Evolutionary conservation across 208 protist species (phyloP), one percentile per base, ranked within the genome.

Genomic region (Wallacemonas collosoma): DNA sequence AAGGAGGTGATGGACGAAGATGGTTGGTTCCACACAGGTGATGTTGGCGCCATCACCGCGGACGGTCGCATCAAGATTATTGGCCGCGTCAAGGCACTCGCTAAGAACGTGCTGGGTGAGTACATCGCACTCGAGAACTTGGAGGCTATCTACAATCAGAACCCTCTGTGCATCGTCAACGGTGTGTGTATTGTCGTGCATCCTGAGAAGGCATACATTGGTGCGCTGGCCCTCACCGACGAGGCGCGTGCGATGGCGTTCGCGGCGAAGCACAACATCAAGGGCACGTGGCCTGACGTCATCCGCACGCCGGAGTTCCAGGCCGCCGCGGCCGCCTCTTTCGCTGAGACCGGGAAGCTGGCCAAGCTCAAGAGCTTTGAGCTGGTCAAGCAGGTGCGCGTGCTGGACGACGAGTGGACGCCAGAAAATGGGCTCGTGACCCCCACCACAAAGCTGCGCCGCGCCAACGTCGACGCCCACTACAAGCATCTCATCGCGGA

Each of bases 101-200:
- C 90, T 71, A 98, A 98, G 83, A 93, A 95, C 70, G 79, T 74
- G 12, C 80, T 93, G 12, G 96, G 96, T 38, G 93, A 98, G 83
- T 98, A 97, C 82, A 89, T 98, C 57, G 89, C 93, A 11, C 60
- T 96, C 48, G 93, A 98, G 58, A 55, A n/a, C n/a, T 78, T 98
- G 0, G 89, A 96, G 72, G 62, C 92, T 8, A 77, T 89, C 38
- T 96, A 96, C 74, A 77, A 60, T 11, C 56, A 80, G 54, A 81
- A 93, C 67, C 66, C 73, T 36, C 76, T 96, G 11, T 72, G 83
- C 51, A 75, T 88, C 12, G 70, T 73, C 43, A 89, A 87, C 50
- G 84, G 83, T 26, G 76, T 86, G 9, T 87, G 80, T 38, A 75
- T 89, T 2, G 61, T 88, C 43, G 87, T 87, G 48, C 66, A 89